Percentiles rank a stretch among this genome's conserved stretches.
Evolutionary conservation across 805 yeast species (phyloP).

Genomic region (Sugiyamaella boreocaroliniensis): DNA sequence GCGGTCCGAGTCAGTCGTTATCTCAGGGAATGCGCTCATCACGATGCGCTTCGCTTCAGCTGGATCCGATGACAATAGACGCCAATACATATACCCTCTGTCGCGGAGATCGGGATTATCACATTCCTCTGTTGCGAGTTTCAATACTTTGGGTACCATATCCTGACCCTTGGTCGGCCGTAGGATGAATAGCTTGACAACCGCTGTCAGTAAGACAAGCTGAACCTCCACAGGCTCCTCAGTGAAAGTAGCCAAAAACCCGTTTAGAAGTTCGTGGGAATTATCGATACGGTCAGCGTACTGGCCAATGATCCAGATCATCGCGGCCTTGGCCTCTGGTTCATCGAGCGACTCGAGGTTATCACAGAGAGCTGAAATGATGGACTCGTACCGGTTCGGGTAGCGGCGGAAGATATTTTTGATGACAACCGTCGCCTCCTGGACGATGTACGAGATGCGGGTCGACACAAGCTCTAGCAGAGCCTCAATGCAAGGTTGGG

Average conservation of each 20-base stretch:
- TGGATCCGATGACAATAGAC: constrained; percentile 53
- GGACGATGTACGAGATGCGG: constrained; percentile 66
- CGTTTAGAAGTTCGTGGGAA: constrained; percentile 37
- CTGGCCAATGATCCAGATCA: constrained; percentile 82
- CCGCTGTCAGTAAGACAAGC: constrained; percentile 63
- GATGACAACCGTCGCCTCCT: constrained; percentile 71
- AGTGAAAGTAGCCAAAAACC: constrained; percentile 40
- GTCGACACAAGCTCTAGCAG: constrained; percentile 53
- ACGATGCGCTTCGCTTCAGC: constrained; percentile 48
- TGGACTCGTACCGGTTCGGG: constrained; percentile 48
- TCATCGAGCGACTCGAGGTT: constrained; percentile 55
- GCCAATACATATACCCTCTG: constrained; percentile 80
- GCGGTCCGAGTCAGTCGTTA: constrained; percentile 59
- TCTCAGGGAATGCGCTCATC: constrained; percentile 53
- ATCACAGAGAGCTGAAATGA: constrained; percentile 38
- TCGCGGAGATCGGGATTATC: constrained; percentile 84
- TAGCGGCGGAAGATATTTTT: constrained; percentile 72
- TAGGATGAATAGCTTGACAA: constrained; percentile 58
- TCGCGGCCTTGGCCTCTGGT: constrained; percentile 68
- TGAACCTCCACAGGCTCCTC: constrained; percentile 74
- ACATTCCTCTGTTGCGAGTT: constrained; percentile 63
- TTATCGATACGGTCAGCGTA: constrained; percentile 46
- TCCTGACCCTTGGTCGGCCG: constrained; percentile 49
- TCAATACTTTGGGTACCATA: constrained; percentile 52
- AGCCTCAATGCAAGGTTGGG: constrained; percentile 57